phyloP scores from a whole-genome alignment of 768 basidiomycete genomes.

The Kwoniella dendrophila region DNA sequence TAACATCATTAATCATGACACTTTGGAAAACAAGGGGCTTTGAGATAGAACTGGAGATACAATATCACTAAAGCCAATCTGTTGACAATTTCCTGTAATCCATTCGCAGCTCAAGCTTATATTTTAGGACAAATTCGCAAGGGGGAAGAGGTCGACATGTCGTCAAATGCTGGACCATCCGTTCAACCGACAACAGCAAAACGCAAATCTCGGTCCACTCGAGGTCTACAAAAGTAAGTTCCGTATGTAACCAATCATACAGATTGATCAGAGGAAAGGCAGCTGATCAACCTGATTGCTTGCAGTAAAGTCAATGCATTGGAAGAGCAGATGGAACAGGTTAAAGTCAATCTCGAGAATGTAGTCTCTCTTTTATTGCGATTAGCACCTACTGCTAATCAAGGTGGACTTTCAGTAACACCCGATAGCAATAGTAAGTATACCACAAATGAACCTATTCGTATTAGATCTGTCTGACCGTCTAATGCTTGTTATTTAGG shows the following conservation, averaged over 20 bases:
- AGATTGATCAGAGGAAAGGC: no score
- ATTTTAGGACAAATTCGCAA: no score
- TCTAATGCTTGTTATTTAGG: no score
- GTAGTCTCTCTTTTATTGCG: slow-evolving; percentile 11
- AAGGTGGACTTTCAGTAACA: neutral
- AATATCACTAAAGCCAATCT: neutral
- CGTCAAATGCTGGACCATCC: neutral
- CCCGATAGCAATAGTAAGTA: neutral
- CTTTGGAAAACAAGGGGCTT: no score
- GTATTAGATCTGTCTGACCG: no score
- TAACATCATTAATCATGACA: no score
- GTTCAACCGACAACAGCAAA: slow-evolving; percentile 1
- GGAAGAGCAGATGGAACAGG: slow-evolving; percentile 22
- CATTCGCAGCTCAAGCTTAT: no score
- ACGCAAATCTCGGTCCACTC: slow-evolving; percentile 11
- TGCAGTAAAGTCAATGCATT: slow-evolving; percentile 17
- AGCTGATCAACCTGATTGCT: neutral
- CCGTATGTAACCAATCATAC: neutral
- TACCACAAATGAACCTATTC: neutral
- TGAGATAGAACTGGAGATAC: neutral
- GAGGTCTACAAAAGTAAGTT: slow-evolving; percentile 14
- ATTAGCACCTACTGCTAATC: neutral
- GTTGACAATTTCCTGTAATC: no score
- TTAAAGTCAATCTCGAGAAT: slow-evolving; percentile 10
- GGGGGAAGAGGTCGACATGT: neutral